phyloP scores from a whole-genome alignment of 805 yeast species.

The Nakazawaea molendinolei region DNA sequence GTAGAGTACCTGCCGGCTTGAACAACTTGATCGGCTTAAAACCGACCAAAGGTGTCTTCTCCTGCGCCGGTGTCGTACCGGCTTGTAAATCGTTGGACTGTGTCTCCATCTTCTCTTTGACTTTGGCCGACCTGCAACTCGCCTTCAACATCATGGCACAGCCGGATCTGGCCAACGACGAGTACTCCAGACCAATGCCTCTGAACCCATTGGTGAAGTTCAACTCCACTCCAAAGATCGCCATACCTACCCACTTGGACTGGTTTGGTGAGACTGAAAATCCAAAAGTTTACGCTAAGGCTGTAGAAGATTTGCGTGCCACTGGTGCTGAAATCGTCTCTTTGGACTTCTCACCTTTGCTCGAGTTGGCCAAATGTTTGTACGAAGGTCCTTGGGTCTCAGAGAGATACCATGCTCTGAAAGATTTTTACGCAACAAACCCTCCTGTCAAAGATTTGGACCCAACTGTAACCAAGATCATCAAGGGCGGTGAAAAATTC shows the following conservation, averaged over 20 bases:
- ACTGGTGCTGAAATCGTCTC: slow-evolving; percentile 54
- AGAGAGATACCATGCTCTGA: slow-evolving; percentile 82
- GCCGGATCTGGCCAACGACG: slow-evolving; percentile 62
- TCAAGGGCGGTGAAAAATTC: slow-evolving; percentile 69
- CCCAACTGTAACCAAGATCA: slow-evolving; percentile 74
- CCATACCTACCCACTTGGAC: slow-evolving; percentile 63
- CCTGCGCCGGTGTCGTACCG: slow-evolving; percentile 91
- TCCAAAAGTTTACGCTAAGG: slow-evolving; percentile 56
- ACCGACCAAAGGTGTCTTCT: slow-evolving; percentile 85
- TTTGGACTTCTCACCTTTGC: slow-evolving; percentile 67
- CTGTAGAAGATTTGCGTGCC: slow-evolving; percentile 46
- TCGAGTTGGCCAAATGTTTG: slow-evolving; percentile 77
- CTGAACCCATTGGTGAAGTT: slow-evolving; percentile 54
- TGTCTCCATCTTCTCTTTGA: slow-evolving; percentile 78
- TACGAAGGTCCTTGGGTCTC: slow-evolving; percentile 99
- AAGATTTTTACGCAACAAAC: slow-evolving; percentile 61
- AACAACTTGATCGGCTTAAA: slow-evolving; percentile 89
- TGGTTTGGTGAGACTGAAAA: slow-evolving; percentile 84
- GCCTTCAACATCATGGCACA: slow-evolving; percentile 66
- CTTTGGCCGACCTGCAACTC: slow-evolving; percentile 76
- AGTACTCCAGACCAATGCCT: slow-evolving; percentile 76
- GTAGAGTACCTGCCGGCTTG: slow-evolving; percentile 93
- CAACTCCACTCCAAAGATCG: slow-evolving; percentile 56
- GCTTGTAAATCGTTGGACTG: slow-evolving; percentile 95
- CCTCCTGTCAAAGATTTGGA: slow-evolving; percentile 71